Base-by-base conservation (phyloP, 768 basidiomycete genomes). In the Ramaria sp. region DNA sequence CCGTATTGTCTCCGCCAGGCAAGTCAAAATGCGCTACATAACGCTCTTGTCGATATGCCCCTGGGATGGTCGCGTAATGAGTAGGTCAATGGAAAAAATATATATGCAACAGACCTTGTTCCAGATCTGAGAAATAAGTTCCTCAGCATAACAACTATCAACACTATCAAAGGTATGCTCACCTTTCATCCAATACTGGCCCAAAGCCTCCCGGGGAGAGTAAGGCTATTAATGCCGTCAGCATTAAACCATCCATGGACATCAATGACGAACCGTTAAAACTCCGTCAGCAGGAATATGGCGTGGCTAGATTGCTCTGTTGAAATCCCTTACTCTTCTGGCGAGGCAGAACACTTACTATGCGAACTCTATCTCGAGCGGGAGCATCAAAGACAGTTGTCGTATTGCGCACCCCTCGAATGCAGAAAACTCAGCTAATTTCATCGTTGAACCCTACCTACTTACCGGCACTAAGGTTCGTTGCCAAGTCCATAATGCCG, bases 381-480 rank as follows among this genome's bases (percentile, higher is more conserved):
- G 87, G 85, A 58, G 81, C 88, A 65, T 98, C 96, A 58, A 98
- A 99, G 2, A 98, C 95, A 1, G 93, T 98, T 0, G 96, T 98
- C 0, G 96, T 99, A 63, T 99, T 99, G 43, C 96, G 83, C 59
- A 99, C 95, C 25, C 95, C 90, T 92, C 56, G 32, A 53, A 15
- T n/a, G 39, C 32, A 32, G 51, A 22, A 39, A 41, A 13, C 4
- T 45, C 5, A 36, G 15, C 12, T 36, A 41, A 2, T 6, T 41
- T n/a, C 16, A n/a, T 18, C 18, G 48, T 28, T 15, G 16, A 39
- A 24, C 12, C 1, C 20, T 28, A 3, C 13, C 44, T 41, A 18
- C 44, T 42, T 57, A 86, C 88, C 95, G 77, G 96, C 95, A 24
- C 88, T 84, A 20, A 97, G 82, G 62, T 94, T 97, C 13, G 94